Conservation (phyloP, 257 asterid species). For the Penstemon barbatus region DNA sequence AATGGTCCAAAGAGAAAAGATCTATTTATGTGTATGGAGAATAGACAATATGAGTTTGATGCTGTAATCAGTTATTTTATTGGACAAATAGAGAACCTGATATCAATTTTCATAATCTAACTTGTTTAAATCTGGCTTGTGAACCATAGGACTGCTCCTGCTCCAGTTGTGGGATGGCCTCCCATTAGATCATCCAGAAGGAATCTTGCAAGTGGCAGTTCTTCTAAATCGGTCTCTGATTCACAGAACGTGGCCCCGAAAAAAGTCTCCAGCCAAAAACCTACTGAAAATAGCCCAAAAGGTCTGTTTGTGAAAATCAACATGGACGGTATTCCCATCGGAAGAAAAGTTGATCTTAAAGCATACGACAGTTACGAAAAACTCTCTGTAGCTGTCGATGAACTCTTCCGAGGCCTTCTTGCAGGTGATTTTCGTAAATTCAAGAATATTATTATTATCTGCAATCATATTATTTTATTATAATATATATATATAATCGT, state of each 20-base stretch:
- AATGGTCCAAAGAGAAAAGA: too few relatives aligned
- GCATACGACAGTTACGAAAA: constrained; percentile 71
- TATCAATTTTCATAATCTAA: neutral
- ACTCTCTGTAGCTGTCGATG: constrained; percentile 71
- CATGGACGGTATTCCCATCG: constrained; percentile 96
- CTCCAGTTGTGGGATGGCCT: constrained; percentile 97
- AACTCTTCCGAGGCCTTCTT: constrained; percentile 84
- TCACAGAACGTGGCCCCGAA: constrained; percentile 35
- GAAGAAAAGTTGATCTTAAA: constrained; percentile 86
- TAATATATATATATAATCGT: too few relatives aligned
- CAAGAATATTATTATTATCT: neutral
- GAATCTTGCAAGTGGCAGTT: constrained; percentile 56
- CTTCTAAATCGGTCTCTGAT: constrained; percentile 44
- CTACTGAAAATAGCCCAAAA: constrained; percentile 39
- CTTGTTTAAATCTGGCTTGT: neutral
- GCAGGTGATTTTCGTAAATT: constrained; percentile 55
- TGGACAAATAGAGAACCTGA: neutral
- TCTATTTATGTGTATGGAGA: too few relatives aligned
- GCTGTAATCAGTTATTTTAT: neutral
- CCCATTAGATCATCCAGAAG: constrained; percentile 81
- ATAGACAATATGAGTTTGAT: too few relatives aligned
- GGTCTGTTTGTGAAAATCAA: constrained; percentile 85
- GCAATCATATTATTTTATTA: too few relatives aligned
- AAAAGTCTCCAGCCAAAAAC: constrained; percentile 39
- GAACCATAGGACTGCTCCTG: constrained; percentile 61